Percentiles rank a stretch among this genome's conserved stretches.
Evolutionary conservation across 1,284 basidiomycete genomes (phyloP).

Genomic region (Cutaneotrichosporon spelunceum): DNA sequence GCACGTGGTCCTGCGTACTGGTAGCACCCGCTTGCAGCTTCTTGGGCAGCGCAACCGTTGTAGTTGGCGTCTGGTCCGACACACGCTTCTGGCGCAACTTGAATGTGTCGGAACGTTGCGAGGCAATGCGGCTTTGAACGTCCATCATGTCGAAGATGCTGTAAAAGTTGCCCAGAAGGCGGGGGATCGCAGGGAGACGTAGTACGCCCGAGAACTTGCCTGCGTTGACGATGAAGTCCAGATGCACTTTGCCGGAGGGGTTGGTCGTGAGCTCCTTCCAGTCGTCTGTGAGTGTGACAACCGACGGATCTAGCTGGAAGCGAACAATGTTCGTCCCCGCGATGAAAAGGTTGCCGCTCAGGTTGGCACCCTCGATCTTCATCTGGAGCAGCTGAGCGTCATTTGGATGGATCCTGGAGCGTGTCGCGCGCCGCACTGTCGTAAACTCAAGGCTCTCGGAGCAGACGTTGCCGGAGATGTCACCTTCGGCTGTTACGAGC

Average conservation of each 20-base stretch:
- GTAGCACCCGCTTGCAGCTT: slow-evolving; percentile 38
- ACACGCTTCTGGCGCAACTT: slow-evolving; percentile 65
- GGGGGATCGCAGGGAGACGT: slow-evolving; percentile 58
- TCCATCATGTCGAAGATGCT: slow-evolving; percentile 59
- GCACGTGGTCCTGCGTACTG: slow-evolving; percentile 20
- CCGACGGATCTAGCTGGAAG: slow-evolving; percentile 76
- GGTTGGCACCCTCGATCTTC: slow-evolving; percentile 67
- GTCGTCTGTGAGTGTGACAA: slow-evolving; percentile 73
- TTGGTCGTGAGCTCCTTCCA: slow-evolving; percentile 62
- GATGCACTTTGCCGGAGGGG: slow-evolving; percentile 61
- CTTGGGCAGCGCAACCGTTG: slow-evolving; percentile 73
- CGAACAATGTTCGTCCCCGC: slow-evolving; percentile 72
- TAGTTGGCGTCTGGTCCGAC: slow-evolving; percentile 64
- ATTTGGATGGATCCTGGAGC: slow-evolving; percentile 33
- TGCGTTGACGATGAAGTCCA: slow-evolving; percentile 72
- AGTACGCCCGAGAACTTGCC: slow-evolving; percentile 66
- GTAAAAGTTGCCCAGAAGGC: slow-evolving; percentile 44
- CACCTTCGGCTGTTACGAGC: slow-evolving; percentile 64
- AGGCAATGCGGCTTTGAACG: slow-evolving; percentile 56
- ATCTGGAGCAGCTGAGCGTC: slow-evolving; percentile 64
- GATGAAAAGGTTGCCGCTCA: slow-evolving; percentile 67
- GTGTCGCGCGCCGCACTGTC: slow-evolving; percentile 61
- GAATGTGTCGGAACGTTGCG: slow-evolving; percentile 62
- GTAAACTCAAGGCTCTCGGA: slow-evolving; percentile 73
- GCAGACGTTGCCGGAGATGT: slow-evolving; percentile 66